Conservation (phyloP, 345 rosid species). For the Populus alba region DNA sequence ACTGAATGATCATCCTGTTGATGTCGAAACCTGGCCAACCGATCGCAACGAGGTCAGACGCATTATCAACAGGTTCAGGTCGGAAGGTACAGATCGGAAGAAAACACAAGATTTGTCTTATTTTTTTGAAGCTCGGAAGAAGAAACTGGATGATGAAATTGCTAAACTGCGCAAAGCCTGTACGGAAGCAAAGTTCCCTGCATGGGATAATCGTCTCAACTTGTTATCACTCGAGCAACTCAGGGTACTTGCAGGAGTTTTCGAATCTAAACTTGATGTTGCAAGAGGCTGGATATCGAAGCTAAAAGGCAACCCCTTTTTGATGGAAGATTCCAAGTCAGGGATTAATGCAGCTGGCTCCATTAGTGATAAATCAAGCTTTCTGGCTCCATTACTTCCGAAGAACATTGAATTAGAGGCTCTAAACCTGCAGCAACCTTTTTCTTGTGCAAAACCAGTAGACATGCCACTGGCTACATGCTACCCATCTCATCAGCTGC, state of each 20-base stretch:
- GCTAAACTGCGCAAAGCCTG: constrained; percentile 14
- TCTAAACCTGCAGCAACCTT: not conserved
- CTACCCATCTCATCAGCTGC: not conserved
- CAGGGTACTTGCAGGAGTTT: not conserved
- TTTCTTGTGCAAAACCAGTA: not conserved
- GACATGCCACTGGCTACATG: not conserved
- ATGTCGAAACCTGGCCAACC: constrained; percentile 25
- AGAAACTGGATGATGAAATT: constrained; percentile 20
- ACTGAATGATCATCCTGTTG: not conserved
- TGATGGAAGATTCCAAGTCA: not conserved
- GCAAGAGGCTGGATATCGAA: constrained; percentile 10
- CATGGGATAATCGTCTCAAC: constrained; percentile 18
- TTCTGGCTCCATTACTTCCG: not conserved
- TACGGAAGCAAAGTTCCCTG: constrained; percentile 20
- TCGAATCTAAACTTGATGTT: constrained; percentile 15
- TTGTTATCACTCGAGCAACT: constrained; percentile 7
- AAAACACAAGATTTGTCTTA: constrained; percentile 18
- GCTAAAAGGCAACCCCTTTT: not conserved
- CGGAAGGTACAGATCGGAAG: constrained; percentile 6
- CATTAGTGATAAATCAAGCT: not conserved
- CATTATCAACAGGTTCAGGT: constrained; percentile 19
- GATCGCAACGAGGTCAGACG: constrained; percentile 6
- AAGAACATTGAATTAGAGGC: not conserved
- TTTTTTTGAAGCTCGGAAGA: constrained; percentile 18
- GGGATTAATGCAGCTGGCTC: not conserved